phyloP scores from a whole-genome alignment of 2,329 filamentous ascomycete species.

The Tolypocladium endophyticum region DNA sequence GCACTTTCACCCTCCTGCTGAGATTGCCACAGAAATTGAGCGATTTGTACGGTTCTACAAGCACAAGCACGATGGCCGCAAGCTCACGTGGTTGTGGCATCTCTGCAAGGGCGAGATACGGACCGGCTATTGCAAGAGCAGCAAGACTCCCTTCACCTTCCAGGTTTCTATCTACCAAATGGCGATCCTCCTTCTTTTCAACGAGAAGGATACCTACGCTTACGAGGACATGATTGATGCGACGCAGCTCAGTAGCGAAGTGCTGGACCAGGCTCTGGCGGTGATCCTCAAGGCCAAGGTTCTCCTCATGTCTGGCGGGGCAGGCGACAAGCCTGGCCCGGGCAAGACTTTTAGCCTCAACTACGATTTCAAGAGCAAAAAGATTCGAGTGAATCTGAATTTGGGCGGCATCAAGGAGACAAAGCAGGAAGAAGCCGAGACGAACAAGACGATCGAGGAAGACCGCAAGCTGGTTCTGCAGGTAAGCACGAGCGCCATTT shows the following conservation, averaged over 20 bases:
- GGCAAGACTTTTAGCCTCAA: conserved; percentile 79
- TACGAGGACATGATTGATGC: conserved; percentile 82
- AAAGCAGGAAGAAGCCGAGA: conserved; percentile 93
- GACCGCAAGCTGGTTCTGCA: conserved; percentile 93
- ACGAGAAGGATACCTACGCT: conserved; percentile 73
- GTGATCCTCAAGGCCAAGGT: conserved; percentile 93
- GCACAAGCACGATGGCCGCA: conserved; percentile 91
- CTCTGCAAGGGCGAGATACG: conserved; percentile 95
- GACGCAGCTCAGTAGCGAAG: conserved; percentile 70
- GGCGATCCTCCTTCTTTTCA: conserved; percentile 90
- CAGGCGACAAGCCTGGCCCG: conserved; percentile 59
- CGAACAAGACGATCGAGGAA: conserved; percentile 98
- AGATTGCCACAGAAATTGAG: conserved; percentile 80
- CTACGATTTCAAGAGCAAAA: conserved; percentile 96
- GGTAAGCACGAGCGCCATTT: conserved; percentile 48
- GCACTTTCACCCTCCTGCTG: conserved; percentile 75
- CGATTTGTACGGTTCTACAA: conserved; percentile 87
- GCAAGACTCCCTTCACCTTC: conserved; percentile 90
- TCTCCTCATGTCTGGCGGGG: conserved; percentile 58
- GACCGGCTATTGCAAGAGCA: conserved; percentile 80
- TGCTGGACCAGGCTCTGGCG: conserved; percentile 73
- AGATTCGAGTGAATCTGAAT: conserved; percentile 94
- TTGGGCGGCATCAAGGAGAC: conserved; percentile 89
- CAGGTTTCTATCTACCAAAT: conserved; percentile 98
- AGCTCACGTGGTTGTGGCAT: conserved; percentile 97